Conservation (phyloP, 2,329 filamentous ascomycete species). For the Torrubiella hemipterigena region DNA sequence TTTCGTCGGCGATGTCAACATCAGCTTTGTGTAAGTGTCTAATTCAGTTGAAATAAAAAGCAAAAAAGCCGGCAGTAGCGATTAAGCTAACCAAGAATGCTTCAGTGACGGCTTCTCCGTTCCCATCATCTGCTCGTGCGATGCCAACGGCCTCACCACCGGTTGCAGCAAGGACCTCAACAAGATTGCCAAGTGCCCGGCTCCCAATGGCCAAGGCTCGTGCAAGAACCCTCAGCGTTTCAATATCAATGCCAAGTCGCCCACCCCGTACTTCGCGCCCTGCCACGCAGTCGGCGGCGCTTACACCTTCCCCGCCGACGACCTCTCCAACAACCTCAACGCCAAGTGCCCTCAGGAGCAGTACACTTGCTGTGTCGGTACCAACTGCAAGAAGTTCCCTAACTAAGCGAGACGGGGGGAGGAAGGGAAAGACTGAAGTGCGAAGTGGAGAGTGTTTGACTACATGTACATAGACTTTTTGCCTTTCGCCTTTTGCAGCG, state of each 20-base stretch:
- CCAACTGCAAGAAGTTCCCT: neutral
- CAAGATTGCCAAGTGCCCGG: slow-evolving; percentile 1
- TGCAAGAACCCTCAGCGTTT: slow-evolving; percentile 6
- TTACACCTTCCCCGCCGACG: slow-evolving; percentile 7
- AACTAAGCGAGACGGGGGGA: too few species aligned
- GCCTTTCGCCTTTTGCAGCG: too few species aligned
- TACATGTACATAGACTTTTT: too few species aligned
- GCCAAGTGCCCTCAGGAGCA: slow-evolving; percentile 6
- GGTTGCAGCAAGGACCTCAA: slow-evolving; percentile 7
- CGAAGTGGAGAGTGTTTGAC: too few species aligned
- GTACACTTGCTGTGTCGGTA: slow-evolving; percentile 8
- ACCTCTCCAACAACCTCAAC: slow-evolving; percentile 6
- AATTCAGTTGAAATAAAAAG: neutral
- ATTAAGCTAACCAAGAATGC: too few species aligned
- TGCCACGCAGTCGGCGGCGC: slow-evolving; percentile 6
- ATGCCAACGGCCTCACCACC: slow-evolving; percentile 4
- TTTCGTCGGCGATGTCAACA: slow-evolving; percentile 2
- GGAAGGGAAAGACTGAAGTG: too few species aligned
- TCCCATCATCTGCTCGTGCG: slow-evolving; percentile 7
- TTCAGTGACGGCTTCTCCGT: slow-evolving; percentile 6
- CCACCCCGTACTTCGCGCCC: slow-evolving; percentile 4
- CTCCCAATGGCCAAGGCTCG: slow-evolving; percentile 4
- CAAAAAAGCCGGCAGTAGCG: neutral
- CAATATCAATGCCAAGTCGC: neutral
- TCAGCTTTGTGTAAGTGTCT: slow-evolving; percentile 2